Conservation (phyloP, 257 asterid genomes). For the Nyctanthes arbortristis region DNA sequence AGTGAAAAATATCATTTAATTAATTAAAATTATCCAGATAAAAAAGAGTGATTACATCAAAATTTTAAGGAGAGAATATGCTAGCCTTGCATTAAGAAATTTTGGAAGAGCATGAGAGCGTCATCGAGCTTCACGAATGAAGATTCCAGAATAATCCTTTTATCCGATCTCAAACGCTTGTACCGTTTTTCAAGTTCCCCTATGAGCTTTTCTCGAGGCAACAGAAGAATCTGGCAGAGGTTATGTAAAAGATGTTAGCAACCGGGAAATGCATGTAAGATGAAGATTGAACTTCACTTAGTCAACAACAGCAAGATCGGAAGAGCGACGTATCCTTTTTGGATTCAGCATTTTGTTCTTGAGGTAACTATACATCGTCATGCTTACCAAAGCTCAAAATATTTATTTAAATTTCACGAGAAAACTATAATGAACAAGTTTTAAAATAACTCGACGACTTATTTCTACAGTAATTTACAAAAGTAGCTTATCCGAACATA, state of each 20-base stretch:
- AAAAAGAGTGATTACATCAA: background rate
- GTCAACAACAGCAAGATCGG: background rate
- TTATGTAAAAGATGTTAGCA: background rate
- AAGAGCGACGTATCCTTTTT: background rate
- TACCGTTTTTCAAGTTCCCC: conserved; percentile 43
- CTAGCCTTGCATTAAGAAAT: conserved; percentile 36
- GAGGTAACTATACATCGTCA: background rate
- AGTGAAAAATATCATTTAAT: background rate
- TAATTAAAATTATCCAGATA: background rate
- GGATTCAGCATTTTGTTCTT: background rate
- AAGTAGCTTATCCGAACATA: background rate
- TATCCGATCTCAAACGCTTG: conserved; percentile 32
- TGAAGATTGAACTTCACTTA: background rate
- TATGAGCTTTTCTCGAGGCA: conserved; percentile 56
- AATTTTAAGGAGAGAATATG: background rate
- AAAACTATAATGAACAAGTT: background rate
- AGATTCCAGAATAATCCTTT: conserved; percentile 55
- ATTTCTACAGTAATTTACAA: background rate
- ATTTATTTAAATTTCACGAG: too few relatives aligned
- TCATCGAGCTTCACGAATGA: conserved; percentile 71
- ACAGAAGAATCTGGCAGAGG: conserved; percentile 45
- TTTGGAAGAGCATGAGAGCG: conserved; percentile 62
- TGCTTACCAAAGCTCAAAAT: background rate
- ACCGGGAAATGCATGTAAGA: background rate
- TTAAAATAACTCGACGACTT: background rate